Evolutionary conservation across 352 stramenopile genomes (phyloP).

Genomic region (Phytopythium litorale): DNA sequence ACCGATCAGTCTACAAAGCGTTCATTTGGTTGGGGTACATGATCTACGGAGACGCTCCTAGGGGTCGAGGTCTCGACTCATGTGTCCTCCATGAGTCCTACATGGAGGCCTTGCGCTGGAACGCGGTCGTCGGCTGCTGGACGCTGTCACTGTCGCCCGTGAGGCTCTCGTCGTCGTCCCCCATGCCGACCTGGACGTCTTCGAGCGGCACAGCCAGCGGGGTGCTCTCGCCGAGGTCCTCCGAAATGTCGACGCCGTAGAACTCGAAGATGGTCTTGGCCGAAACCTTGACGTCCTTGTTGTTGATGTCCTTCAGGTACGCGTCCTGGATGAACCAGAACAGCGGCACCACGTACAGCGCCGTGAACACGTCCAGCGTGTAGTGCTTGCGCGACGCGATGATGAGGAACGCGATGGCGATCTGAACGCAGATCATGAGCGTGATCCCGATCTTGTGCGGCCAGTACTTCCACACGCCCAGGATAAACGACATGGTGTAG

Average conservation of each 20-base stretch:
- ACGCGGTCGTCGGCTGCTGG: conserved; percentile 21
- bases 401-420: conserved; percentile 86
- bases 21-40: not conserved
- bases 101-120: conserved; percentile 51
- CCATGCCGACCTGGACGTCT: conserved; percentile 27
- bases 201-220: conserved; percentile 12
- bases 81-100: conserved; percentile 13
- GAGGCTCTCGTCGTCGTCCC: conserved; percentile 34
- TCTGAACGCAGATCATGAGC: conserved; percentile 75
- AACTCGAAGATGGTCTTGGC: conserved; percentile 41
- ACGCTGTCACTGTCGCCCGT: conserved; percentile 23
- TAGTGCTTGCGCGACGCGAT: conserved; percentile 90
- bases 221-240: conserved; percentile 19
- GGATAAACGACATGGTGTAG: conserved; percentile 87
- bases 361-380: conserved; percentile 86
- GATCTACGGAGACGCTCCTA: not conserved
- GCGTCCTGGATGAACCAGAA: conserved; percentile 80
- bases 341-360: conserved; percentile 86
- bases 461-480: conserved; percentile 87
- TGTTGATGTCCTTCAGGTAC: conserved; percentile 81
- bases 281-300: conserved; percentile 66
- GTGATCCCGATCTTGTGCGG: conserved; percentile 68
- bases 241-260: conserved; percentile 31
- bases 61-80: not conserved
- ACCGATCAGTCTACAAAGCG: not conserved